Evolutionary conservation across 495 filamentous ascomycete species (phyloP).

Genomic region (Chaetomium fimeti): DNA sequence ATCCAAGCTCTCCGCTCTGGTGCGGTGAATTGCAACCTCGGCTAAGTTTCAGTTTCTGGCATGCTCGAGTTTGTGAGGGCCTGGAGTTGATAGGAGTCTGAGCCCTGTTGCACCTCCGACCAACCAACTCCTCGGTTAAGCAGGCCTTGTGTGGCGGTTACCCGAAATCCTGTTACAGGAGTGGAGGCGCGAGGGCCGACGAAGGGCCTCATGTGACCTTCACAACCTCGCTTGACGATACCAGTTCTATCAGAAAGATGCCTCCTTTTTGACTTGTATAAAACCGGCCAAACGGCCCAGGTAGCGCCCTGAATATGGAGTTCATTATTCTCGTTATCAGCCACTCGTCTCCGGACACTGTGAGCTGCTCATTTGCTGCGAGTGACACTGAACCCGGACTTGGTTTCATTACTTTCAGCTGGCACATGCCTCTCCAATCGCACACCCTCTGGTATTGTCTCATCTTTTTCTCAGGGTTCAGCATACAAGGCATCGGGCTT

Average conservation of each 20-base stretch:
- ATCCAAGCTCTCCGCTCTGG: conserved; percentile 1
- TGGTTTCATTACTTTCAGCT: not conserved
- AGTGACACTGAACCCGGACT: not conserved
- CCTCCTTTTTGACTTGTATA: not conserved
- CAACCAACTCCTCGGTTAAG: not conserved
- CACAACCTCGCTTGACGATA: not conserved
- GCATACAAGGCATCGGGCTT: not conserved
- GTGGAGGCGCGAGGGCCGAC: not conserved
- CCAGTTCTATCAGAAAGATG: not conserved
- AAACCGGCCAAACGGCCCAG: not conserved
- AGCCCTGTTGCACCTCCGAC: not conserved
- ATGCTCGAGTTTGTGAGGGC: not conserved
- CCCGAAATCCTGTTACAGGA: not conserved
- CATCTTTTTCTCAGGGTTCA: not conserved
- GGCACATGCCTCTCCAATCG: not conserved
- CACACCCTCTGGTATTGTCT: too few relatives aligned
- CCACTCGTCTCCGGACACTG: not conserved
- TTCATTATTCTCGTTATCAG: not conserved
- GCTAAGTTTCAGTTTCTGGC: not conserved
- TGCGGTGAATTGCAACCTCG: not conserved
- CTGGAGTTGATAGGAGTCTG: not conserved
- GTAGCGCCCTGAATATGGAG: not conserved
- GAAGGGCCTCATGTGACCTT: not conserved
- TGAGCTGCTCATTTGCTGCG: not conserved
- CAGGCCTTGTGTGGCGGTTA: not conserved